Evolutionary conservation across 228 moss, liverwort and hornwort species (phyloP), one percentile per base, ranked within the genome.

Genomic region (Sphagnum magellanicum): DNA sequence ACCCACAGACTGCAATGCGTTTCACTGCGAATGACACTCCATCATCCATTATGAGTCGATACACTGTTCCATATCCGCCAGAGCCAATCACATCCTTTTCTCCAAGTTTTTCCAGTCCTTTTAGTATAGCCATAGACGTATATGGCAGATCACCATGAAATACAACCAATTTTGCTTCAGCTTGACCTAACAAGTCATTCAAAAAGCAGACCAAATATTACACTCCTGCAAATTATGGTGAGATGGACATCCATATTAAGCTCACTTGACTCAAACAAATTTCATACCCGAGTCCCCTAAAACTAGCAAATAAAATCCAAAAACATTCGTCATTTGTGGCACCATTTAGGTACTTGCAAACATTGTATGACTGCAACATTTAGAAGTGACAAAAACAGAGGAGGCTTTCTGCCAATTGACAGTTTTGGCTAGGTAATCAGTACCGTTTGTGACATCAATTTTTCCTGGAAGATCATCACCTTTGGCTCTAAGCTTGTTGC

Each of bases 61-160:
- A 91, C 17, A 94, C 94, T 53, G 91, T 88, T 64, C 94, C 94
- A 69, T 89, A 94, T 64, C 94, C 94, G 75, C 94, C 94, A 71
- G 89, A 94, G 48, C 94, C 94, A 64, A 94, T 91, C 78, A 90
- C 74, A 64, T 94, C 91, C 53, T 73, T 89, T 67, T 91, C 94
- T 66, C 86, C 91, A 63, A 94, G 85, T 65, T 79, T 16, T 68
- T 91, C 89, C 74, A 94, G 91, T 75, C 84, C 91, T 67, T 83
- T 88, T 5, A 94, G 71, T 49, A 94, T 82, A 61, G 89, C 85
- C 75, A 73, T 86, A 61, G 89, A 89, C 53, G 89, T 78, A 67
- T 94, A 94, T 4, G 94, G 94, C 78, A 94, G 74, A 67, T 94
- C 94, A 68, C 94, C 91, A 75, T 94, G 94, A 66, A 94, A 94